Evolutionary conservation across 805 yeast species (phyloP).

Genomic region (Ogataea minuta): DNA sequence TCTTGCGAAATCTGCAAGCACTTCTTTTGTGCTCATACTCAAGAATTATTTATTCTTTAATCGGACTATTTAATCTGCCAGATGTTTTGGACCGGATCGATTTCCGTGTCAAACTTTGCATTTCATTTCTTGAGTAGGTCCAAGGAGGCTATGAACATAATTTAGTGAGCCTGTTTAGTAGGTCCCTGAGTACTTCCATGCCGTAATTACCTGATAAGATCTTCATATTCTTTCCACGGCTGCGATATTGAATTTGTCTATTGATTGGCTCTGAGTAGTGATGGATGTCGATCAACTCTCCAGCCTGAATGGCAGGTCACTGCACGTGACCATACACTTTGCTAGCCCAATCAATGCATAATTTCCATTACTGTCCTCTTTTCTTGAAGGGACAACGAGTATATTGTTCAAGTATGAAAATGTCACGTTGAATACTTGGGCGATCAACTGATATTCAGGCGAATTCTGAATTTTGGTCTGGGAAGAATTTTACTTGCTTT

Average conservation of each 20-base stretch:
- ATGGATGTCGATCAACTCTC: constrained; percentile 19
- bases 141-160: constrained; percentile 15
- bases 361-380: too few species aligned
- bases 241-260: constrained; percentile 13
- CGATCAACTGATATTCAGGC: constrained; percentile 17
- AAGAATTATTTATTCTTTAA: not conserved
- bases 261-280: constrained; percentile 6
- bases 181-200: constrained; percentile 4
- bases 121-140: constrained; percentile 13
- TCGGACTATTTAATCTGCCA: constrained; percentile 3
- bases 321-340: constrained; percentile 13
- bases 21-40: constrained; percentile 1
- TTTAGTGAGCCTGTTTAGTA: constrained; percentile 9
- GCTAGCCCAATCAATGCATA: constrained; percentile 18
- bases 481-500: constrained; percentile 12
- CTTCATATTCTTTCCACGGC: constrained; percentile 11
- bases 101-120: too few species aligned
- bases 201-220: constrained; percentile 13
- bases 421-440: constrained; percentile 15
- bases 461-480: constrained; percentile 12
- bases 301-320: constrained; percentile 17
- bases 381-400: too few species aligned
- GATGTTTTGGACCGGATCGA: constrained; percentile 1
- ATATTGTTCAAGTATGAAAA: constrained; percentile 13
- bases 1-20: not conserved